phyloP scores from a whole-genome alignment of 495 filamentous ascomycete genomes.

The Acidiella bohemica region DNA sequence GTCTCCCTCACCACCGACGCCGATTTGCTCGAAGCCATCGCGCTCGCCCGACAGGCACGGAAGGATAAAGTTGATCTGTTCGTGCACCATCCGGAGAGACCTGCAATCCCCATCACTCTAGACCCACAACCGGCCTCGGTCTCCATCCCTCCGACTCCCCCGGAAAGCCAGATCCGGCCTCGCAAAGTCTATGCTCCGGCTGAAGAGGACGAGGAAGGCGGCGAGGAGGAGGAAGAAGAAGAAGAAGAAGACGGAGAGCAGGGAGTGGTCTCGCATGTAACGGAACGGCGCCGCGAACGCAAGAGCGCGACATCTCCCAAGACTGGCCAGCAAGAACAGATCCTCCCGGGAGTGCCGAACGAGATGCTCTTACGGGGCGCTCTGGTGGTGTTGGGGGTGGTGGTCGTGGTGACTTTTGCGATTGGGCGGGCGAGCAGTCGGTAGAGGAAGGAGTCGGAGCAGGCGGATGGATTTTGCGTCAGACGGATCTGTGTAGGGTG shows the following conservation, averaged over 20 bases:
- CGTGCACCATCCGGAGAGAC: constrained; percentile 82
- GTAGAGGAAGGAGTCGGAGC: constrained; percentile 24
- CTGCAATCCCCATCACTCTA: constrained; percentile 53
- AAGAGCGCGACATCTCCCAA: constrained; percentile 26
- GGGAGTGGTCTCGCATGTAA: constrained; percentile 24
- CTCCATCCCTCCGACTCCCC: constrained; percentile 42
- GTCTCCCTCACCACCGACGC: constrained; percentile 95
- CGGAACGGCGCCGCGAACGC: constrained; percentile 23
- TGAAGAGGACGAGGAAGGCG: constrained; percentile 37
- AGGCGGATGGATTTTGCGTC: too few species aligned
- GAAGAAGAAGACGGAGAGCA: constrained; percentile 46
- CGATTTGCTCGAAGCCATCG: constrained; percentile 82
- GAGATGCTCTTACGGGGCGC: constrained; percentile 87
- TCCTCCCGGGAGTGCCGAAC: constrained; percentile 87
- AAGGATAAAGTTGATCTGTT: constrained; percentile 94
- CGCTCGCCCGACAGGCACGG: constrained; percentile 58
- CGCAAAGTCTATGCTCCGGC: constrained; percentile 44
- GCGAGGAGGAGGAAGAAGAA: constrained; percentile 49
- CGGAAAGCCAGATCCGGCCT: constrained; percentile 41
- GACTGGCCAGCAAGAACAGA: constrained; percentile 56
- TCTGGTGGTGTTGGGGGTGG: constrained; percentile 84
- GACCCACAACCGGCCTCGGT: constrained; percentile 53
- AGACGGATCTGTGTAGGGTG: too few species aligned
- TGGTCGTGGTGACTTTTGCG: constrained; percentile 88
- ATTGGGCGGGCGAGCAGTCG: constrained; percentile 61